Evolutionary conservation across 2,329 filamentous ascomycete species (phyloP).

Genomic region (Incumbomyces delicatus): DNA sequence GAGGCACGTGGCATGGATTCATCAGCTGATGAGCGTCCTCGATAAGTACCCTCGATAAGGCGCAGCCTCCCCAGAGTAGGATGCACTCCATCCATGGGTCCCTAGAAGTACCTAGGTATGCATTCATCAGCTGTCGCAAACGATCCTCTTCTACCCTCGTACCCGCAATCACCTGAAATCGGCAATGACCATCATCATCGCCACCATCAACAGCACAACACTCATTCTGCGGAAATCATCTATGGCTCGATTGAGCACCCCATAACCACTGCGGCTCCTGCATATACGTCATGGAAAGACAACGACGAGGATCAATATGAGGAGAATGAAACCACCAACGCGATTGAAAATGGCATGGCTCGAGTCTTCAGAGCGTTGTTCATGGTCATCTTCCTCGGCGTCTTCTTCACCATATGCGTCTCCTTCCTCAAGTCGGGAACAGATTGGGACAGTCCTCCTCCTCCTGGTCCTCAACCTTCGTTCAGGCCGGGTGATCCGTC

Average conservation of each 20-base stretch:
- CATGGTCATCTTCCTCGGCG: conserved; percentile 16
- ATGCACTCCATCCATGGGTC: too few species aligned
- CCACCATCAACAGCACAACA: not conserved
- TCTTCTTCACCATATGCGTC: conserved; percentile 15
- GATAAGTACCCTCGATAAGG: too few species aligned
- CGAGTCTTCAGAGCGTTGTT: conserved; percentile 6
- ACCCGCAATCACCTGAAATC: conserved; percentile 21
- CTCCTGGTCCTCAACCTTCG: not conserved
- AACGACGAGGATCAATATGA: conserved; percentile 1
- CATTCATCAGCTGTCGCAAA: conserved; percentile 9
- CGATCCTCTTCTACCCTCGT: conserved; percentile 21
- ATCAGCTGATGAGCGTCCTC: too few species aligned
- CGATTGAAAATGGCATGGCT: conserved; percentile 2
- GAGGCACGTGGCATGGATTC: too few species aligned
- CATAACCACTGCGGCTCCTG: not conserved
- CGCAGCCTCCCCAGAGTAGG: too few species aligned
- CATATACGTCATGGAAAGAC: not conserved
- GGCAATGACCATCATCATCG: not conserved
- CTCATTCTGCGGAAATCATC: conserved; percentile 5
- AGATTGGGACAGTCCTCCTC: conserved; percentile 2
- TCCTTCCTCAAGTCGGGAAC: conserved; percentile 12
- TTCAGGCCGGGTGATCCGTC: conserved; percentile 2
- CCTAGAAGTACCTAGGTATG: not conserved
- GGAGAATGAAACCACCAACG: conserved; percentile 7
- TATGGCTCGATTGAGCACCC: not conserved